Conservation (phyloP, 345 rosid genomes). For the Eucalyptus lansdowneana region DNA sequence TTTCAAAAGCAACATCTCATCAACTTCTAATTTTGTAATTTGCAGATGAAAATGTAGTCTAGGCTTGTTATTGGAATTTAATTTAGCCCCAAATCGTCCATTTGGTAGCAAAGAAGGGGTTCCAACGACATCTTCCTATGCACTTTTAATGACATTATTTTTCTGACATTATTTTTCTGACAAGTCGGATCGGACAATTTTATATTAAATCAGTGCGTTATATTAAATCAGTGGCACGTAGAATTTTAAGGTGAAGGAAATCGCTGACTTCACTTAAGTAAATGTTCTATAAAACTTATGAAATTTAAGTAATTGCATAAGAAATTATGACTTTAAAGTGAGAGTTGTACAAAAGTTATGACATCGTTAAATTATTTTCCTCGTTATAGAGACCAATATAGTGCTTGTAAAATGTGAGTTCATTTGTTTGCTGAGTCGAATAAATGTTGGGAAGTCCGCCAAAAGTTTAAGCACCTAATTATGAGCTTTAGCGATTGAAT, state of each 20-base stretch:
- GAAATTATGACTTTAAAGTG: not conserved
- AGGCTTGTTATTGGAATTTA: not conserved
- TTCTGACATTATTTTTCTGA: not conserved
- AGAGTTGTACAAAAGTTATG: not conserved
- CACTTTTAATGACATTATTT: not conserved
- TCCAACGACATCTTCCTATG: not conserved
- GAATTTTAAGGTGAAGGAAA: not conserved
- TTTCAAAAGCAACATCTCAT: not conserved
- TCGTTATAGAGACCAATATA: not conserved
- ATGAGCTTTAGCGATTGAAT: not conserved
- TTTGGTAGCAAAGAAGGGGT: not conserved
- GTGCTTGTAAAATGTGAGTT: not conserved
- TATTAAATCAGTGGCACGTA: not conserved
- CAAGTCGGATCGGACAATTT: not conserved
- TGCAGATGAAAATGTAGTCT: not conserved
- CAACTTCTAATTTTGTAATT: not conserved
- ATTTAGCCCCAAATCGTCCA: not conserved
- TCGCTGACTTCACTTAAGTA: not conserved
- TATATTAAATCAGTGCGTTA: not conserved
- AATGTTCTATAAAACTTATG: not conserved
- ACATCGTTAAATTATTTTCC: not conserved
- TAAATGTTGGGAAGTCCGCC: not conserved
- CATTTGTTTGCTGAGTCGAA: not conserved
- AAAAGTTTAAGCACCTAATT: not conserved
- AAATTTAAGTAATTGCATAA: too few relatives aligned